Percentiles rank a stretch among this genome's conserved stretches.
Conservation (phyloP, 371 early-diverging fungal species). For the Mortierella sp. region DNA sequence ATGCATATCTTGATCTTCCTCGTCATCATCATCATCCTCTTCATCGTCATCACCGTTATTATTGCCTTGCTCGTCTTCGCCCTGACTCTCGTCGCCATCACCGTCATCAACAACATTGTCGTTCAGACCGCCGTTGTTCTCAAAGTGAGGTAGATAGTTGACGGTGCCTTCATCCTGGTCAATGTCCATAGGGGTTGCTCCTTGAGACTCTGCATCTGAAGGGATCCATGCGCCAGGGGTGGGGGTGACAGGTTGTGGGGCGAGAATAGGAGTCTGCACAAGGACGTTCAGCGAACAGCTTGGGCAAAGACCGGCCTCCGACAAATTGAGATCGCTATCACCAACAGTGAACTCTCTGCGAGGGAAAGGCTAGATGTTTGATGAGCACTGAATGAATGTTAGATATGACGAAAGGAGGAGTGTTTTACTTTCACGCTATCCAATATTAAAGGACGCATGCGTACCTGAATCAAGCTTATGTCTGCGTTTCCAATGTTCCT, state of each 20-base stretch:
- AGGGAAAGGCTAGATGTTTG: constrained; percentile 40
- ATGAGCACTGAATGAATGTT: no score
- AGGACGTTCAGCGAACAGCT: constrained; percentile 56
- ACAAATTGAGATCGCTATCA: constrained; percentile 32
- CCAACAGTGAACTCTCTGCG: constrained; percentile 37
- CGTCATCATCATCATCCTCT: constrained; percentile 16
- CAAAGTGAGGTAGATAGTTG: not conserved
- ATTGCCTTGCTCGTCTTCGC: constrained; percentile 1
- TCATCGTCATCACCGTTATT: constrained; percentile 16
- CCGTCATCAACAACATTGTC: not conserved
- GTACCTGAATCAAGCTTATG: constrained; percentile 52
- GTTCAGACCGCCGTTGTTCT: constrained; percentile 4
- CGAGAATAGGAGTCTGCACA: constrained; percentile 40
- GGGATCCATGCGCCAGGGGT: constrained; percentile 45
- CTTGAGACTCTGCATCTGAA: constrained; percentile 29
- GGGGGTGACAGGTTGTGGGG: constrained; percentile 45
- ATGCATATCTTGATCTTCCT: constrained; percentile 38
- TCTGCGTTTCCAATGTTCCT: constrained; percentile 44
- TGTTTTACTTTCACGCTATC: not conserved
- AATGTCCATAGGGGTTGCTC: not conserved
- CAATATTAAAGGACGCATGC: not conserved
- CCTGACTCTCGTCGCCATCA: constrained; percentile 7
- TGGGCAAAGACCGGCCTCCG: constrained; percentile 35
- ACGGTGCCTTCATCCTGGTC: constrained; percentile 10
- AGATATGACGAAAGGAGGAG: not conserved